Conservation (phyloP, 805 yeast species). For the Candida parachauliodes region DNA sequence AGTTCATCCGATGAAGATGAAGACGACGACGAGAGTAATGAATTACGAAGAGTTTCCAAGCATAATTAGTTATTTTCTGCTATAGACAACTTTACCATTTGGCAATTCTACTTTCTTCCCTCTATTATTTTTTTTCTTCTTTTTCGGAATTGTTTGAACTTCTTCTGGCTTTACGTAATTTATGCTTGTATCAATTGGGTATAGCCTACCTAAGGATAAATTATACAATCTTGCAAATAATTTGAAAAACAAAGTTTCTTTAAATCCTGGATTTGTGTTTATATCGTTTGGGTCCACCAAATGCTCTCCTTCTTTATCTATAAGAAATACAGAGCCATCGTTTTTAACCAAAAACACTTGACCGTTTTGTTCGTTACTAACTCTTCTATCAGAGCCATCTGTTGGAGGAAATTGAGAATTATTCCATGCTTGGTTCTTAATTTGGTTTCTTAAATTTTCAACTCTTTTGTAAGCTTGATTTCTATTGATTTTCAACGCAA, state of each 20-base stretch:
- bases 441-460: slow-evolving; percentile 45
- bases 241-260: slow-evolving; percentile 45
- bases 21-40: slow-evolving; percentile 23
- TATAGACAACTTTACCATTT: slow-evolving; percentile 56
- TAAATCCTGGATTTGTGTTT: slow-evolving; percentile 41
- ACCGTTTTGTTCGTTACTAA: slow-evolving; percentile 39
- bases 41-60: slow-evolving; percentile 40
- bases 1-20: slow-evolving; percentile 35
- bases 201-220: slow-evolving; percentile 33
- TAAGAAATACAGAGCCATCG: slow-evolving; percentile 53
- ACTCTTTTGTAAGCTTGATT: slow-evolving; percentile 57
- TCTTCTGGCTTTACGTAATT: slow-evolving; percentile 12
- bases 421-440: slow-evolving; percentile 57
- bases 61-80: slow-evolving; percentile 26
- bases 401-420: slow-evolving; percentile 46
- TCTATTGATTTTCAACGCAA: slow-evolving; percentile 50
- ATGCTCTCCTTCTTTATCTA: slow-evolving; percentile 34
- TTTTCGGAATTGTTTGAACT: slow-evolving; percentile 12
- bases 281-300: slow-evolving; percentile 47
- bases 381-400: slow-evolving; percentile 46
- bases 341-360: slow-evolving; percentile 53
- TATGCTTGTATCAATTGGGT: slow-evolving; percentile 16
- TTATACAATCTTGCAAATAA: slow-evolving; percentile 46
- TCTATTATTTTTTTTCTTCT: slow-evolving; percentile 29
- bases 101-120: slow-evolving; percentile 52